Conservation (phyloP, 2,329 filamentous ascomycete genomes). For the Xylariaceae sp. region DNA sequence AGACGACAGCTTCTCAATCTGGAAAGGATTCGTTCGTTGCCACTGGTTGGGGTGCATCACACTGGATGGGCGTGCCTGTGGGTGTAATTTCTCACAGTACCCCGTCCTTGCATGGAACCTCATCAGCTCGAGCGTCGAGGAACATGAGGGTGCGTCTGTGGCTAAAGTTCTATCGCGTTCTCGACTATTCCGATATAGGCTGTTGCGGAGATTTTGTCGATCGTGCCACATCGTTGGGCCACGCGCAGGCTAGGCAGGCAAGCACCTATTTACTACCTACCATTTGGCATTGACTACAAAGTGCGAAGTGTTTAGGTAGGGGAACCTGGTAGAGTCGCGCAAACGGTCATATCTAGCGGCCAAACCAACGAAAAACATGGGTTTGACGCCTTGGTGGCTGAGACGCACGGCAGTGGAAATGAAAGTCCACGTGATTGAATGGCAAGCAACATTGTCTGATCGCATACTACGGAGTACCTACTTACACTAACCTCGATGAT, state of each 20-base stretch:
- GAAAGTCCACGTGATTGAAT: conserved; percentile 12
- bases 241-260: neutral
- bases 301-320: neutral
- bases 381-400: conserved; percentile 6
- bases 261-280: too few relatives aligned
- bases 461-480: neutral
- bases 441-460: neutral
- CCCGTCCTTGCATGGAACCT: neutral
- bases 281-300: too few relatives aligned
- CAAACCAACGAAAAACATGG: conserved; percentile 7
- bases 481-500: too few relatives aligned
- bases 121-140: conserved; percentile 4
- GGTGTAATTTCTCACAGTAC: neutral
- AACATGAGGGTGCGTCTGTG: conserved; percentile 3
- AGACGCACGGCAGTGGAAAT: conserved; percentile 3
- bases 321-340: conserved; percentile 10
- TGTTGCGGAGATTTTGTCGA: conserved; percentile 17
- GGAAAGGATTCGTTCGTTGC: neutral
- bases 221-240: conserved; percentile 20
- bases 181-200: conserved; percentile 16
- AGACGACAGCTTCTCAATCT: neutral
- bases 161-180: conserved; percentile 16
- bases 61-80: neutral
- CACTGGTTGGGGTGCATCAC: neutral
- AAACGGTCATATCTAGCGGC: conserved; percentile 12